A percentile compares a stretch with the other conserved stretches of the same genome.
These are phyloP conservation scores for Irpex rosettiformis DNA, from an alignment of 1,284 basidiomycete species.

Conservation along the genomic window DNA sequence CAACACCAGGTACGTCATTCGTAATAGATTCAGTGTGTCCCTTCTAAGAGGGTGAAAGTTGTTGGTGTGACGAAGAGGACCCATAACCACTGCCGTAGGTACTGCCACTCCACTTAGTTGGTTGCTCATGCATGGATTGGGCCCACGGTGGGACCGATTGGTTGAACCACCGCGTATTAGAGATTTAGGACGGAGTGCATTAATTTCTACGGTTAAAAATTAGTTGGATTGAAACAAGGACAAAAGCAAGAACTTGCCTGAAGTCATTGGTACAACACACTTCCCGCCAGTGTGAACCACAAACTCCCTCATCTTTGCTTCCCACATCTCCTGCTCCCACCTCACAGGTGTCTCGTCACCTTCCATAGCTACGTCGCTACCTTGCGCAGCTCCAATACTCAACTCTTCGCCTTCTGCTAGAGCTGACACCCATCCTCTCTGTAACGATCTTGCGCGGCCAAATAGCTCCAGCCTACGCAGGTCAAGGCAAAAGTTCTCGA, in stretches of 20 bases:
- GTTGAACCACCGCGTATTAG: constrained; percentile 48
- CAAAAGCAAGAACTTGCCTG: constrained; percentile 28
- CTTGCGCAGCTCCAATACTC: constrained; percentile 35
- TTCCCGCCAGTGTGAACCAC: constrained; percentile 45
- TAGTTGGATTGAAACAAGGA: constrained; percentile 9
- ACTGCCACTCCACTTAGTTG: constrained; percentile 22
- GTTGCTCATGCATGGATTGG: constrained; percentile 6
- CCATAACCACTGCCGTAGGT: constrained; percentile 22
- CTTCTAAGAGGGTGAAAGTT: constrained; percentile 23
- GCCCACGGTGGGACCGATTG: not conserved
- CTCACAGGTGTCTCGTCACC: constrained; percentile 31
- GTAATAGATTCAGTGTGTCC: too few species aligned
- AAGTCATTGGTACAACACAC: constrained; percentile 64
- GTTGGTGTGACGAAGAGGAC: constrained; percentile 5
- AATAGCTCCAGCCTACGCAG: constrained; percentile 91
- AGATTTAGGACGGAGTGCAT: constrained; percentile 84
- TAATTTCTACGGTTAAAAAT: constrained; percentile 57
- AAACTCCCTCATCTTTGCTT: constrained; percentile 51
- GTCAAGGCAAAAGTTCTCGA: constrained; percentile 98
- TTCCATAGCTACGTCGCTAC: constrained; percentile 45
- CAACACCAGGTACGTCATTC: too few species aligned
- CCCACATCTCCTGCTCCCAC: constrained; percentile 60
- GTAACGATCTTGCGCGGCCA: constrained; percentile 67
- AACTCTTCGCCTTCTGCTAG: constrained; percentile 63
- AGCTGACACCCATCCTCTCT: constrained; percentile 92